Conservation (phyloP, 805 yeast genomes). For the Cyberlindnera misumaiensis region DNA sequence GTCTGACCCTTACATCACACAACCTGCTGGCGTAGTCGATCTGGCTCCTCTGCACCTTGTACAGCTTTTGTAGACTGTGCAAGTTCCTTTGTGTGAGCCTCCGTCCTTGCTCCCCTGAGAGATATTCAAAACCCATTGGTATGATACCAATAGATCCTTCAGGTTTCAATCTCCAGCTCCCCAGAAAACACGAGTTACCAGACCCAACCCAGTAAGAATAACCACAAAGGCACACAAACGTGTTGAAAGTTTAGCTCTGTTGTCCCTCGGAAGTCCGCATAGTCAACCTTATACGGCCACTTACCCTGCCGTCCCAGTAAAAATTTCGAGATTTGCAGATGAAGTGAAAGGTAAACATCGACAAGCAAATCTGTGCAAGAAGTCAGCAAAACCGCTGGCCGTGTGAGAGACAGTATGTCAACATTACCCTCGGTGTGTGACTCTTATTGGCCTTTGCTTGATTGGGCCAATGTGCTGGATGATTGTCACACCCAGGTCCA, state of each 20-base stretch:
- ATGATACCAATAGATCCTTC: no score
- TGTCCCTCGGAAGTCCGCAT: neutral
- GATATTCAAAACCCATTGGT: neutral
- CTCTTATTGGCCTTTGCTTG: no score
- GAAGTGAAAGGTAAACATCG: neutral
- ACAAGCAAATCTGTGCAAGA: no score
- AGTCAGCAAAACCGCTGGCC: no score
- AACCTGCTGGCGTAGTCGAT: neutral
- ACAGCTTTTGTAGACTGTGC: neutral
- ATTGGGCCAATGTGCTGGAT: no score
- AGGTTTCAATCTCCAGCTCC: no score
- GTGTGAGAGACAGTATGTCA: no score
- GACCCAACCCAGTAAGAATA: neutral
- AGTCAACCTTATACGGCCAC: neutral
- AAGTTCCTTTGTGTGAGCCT: neutral
- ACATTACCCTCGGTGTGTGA: no score
- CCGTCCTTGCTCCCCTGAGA: neutral
- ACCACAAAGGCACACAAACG: conserved; percentile 1
- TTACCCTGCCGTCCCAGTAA: conserved; percentile 1
- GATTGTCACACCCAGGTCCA: no score
- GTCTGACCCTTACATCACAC: neutral
- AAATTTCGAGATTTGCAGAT: neutral
- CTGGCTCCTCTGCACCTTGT: neutral
- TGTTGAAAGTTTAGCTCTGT: neutral
- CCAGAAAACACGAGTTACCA: no score